Evolutionary conservation across 345 rosid species (phyloP).

Genomic region (Citrus sinensis): DNA sequence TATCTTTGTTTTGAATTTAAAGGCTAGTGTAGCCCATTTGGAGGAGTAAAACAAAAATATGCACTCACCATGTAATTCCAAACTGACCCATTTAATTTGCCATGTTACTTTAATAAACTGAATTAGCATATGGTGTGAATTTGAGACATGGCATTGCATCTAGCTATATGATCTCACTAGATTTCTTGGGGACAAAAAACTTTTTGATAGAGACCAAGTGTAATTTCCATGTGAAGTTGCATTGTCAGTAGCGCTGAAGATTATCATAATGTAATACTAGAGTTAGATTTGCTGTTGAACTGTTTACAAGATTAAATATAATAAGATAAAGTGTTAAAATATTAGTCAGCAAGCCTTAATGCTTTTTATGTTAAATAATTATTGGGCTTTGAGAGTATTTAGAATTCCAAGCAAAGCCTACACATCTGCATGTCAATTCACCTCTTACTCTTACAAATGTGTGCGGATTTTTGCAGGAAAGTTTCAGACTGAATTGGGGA

Average conservation of each 20-base stretch:
- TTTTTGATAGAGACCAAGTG: neutral
- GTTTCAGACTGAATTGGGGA: constrained; percentile 82
- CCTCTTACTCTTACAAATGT: neutral
- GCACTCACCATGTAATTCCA: neutral
- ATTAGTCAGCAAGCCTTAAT: neutral
- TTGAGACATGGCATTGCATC: neutral
- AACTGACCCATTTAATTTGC: neutral
- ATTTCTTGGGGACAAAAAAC: neutral
- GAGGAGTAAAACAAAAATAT: neutral
- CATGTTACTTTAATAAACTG: neutral
- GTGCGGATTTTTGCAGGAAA: constrained; percentile 47
- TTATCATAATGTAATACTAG: neutral
- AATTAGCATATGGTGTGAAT: neutral
- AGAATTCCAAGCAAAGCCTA: neutral
- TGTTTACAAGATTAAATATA: neutral
- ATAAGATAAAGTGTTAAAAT: neutral
- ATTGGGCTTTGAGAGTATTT: neutral
- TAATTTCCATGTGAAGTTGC: neutral
- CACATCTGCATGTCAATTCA: neutral
- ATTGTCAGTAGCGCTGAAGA: neutral
- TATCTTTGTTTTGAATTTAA: neutral
- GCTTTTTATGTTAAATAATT: too few relatives aligned
- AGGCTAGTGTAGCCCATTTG: neutral
- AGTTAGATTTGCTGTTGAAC: neutral
- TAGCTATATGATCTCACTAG: neutral